These are phyloP conservation scores for Russula sp. DNA, from an alignment of 768 basidiomycete genomes.

Conservation along the genomic window DNA sequence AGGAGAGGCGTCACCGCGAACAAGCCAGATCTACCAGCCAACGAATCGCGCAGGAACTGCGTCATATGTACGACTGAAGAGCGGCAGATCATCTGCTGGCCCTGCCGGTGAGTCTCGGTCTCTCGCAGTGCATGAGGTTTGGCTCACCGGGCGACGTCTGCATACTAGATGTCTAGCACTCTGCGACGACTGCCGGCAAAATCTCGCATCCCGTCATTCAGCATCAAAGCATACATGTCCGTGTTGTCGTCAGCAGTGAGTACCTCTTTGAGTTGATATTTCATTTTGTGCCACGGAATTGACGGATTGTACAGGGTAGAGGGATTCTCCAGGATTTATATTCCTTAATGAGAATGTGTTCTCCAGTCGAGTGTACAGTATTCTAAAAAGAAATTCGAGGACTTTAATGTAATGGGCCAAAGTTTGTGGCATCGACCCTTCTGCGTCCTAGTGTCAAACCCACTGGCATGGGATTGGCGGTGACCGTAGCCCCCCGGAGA, in stretches of 20 bases:
- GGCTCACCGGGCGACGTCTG: not conserved
- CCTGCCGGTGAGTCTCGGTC: conserved; percentile 57
- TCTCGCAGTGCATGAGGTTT: not conserved
- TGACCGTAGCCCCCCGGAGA: not conserved
- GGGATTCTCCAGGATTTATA: conserved; percentile 61
- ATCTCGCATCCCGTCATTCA: conserved; percentile 52
- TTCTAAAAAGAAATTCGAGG: not conserved
- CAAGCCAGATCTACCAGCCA: conserved; percentile 14
- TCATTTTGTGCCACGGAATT: conserved; percentile 4
- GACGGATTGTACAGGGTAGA: conserved; percentile 38
- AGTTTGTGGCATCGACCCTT: not conserved
- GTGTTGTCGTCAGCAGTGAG: conserved; percentile 54
- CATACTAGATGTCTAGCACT: conserved; percentile 47
- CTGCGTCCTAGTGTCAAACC: not conserved
- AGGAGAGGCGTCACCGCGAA: conserved; percentile 33
- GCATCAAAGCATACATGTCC: conserved; percentile 63
- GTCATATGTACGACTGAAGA: conserved; percentile 70
- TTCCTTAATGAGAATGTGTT: conserved; percentile 41
- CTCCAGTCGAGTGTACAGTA: not conserved
- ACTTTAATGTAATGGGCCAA: not conserved
- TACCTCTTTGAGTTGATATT: conserved; percentile 12
- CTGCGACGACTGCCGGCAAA: conserved; percentile 64
- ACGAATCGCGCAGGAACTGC: conserved; percentile 44
- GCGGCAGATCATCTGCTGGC: conserved; percentile 78
- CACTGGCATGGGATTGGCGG: not conserved